Evolutionary conservation across 1,284 basidiomycete genomes (phyloP), one percentile per base, ranked within the genome.

Genomic region (Moesziomyces globuligerus): DNA sequence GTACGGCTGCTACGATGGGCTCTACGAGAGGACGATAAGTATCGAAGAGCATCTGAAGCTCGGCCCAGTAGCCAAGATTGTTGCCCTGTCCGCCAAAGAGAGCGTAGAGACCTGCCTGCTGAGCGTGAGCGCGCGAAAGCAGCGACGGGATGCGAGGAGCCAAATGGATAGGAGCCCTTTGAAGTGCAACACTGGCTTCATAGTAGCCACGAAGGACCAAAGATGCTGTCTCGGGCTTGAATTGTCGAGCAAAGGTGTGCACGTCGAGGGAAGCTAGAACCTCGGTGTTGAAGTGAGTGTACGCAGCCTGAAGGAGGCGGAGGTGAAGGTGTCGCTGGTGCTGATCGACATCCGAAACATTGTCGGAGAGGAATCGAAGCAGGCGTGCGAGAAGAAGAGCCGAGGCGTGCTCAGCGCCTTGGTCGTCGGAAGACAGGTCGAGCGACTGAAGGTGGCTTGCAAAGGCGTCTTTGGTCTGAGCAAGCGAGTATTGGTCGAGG

Each of bases 11-110:
- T 71, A 95, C 84, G 85, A 91, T 88, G 28, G 89, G 84, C 39
- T 87, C 85, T 72, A 94, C 89, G 79, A 92, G 93, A 26, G 93
- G 90, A 70, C 86, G 88, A 86, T 97, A 97, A 61, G 89, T 90
- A 84, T 95, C 90, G 84, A 91, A 94, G 54, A 98, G 89, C 41
- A 86, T 85, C 84, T 95, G 91, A 18, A 98, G 88, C 85, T 97
- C 94, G 81, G 94, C 91, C 82, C 96, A 93, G 85, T 97, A 97
- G 69, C 94, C 91, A 7, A 76, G 60, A 83, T 98, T 98, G 68
- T 90, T 92, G 71, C 95, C 94, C 84, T 98, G 94, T n/a, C 95
- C 95, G 60, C 95, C 94, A 79, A 98, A 98, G 51, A 98, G 86
- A 49, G 91, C 94, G 84, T 91, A 96, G 71, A 95, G 85, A 58